phyloP scores from a whole-genome alignment of 164 flowering plant species.

The Vitis cinerea region DNA sequence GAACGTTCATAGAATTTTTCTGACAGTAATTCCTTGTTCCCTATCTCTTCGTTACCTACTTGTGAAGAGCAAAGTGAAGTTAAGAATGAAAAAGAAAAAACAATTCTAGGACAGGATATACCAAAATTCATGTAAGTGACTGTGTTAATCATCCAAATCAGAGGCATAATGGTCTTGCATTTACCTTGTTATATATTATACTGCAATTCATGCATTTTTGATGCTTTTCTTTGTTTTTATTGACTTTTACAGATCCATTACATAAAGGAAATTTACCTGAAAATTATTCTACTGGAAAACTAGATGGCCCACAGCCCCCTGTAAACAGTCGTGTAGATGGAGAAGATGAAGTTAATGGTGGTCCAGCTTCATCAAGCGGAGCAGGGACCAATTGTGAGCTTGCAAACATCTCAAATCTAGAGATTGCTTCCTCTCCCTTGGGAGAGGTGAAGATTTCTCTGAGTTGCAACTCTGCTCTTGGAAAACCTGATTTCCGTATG shows the following conservation, averaged over 20 bases:
- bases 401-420: slow-evolving; percentile 18
- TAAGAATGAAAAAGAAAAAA: no score
- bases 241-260: slow-evolving; percentile 19
- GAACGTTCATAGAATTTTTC: no score
- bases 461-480: slow-evolving; percentile 35
- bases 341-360: slow-evolving; percentile 11
- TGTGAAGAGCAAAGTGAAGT: no score
- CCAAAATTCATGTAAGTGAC: no score
- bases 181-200: background rate
- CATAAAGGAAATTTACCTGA: slow-evolving; percentile 10
- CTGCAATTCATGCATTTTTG: background rate
- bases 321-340: slow-evolving; percentile 7
- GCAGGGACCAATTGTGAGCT: slow-evolving; percentile 13
- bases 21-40: no score
- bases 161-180: slow-evolving; percentile 3
- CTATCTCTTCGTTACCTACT: no score
- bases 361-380: slow-evolving; percentile 19
- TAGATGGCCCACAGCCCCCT: slow-evolving; percentile 8
- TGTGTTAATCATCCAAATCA: background rate
- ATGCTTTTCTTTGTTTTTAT: background rate
- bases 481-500: slow-evolving; percentile 34
- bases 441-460: slow-evolving; percentile 61
- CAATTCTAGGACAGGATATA: no score
- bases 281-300: slow-evolving; percentile 14
- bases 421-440: slow-evolving; percentile 46